Evolutionary conservation across 371 early-diverging fungal species (phyloP).

Genomic region (Actinomortierella ambigua): DNA sequence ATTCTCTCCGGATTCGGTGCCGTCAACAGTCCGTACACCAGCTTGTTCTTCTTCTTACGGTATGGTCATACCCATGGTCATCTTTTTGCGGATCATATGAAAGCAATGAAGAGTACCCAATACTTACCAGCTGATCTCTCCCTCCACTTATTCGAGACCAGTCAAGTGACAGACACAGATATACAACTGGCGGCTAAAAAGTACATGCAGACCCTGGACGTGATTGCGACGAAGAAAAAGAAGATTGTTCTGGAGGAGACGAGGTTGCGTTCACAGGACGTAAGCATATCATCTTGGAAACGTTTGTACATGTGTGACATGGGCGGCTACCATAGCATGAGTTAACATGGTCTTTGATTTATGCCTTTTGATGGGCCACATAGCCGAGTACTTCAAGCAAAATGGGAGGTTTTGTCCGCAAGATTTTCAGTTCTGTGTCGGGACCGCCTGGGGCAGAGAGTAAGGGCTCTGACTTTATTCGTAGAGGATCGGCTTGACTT

Average conservation of each 20-base stretch:
- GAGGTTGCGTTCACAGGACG: slow-evolving; percentile 32
- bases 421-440: slow-evolving; percentile 46
- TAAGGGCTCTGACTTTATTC: slow-evolving; percentile 11
- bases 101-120: not conserved
- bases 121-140: not conserved
- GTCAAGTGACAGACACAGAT: slow-evolving; percentile 58
- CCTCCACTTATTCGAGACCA: slow-evolving; percentile 9
- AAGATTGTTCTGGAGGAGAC: slow-evolving; percentile 52
- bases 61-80: slow-evolving; percentile 10
- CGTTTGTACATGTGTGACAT: too few species aligned
- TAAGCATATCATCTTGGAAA: slow-evolving; percentile 15
- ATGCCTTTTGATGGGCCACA: not conserved
- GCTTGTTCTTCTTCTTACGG: slow-evolving; percentile 69
- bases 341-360: too few species aligned
- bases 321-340: too few species aligned
- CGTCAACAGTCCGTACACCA: slow-evolving; percentile 85
- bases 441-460: slow-evolving; percentile 38
- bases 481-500: too few species aligned
- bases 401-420: slow-evolving; percentile 49
- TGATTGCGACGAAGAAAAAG: slow-evolving; percentile 64
- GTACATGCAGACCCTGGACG: slow-evolving; percentile 62
- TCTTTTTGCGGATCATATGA: not conserved
- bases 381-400: slow-evolving; percentile 37
- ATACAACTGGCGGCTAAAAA: slow-evolving; percentile 63
- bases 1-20: slow-evolving; percentile 95